Conservation (phyloP, 78 protist species). For the Dictyostelium purpureum region DNA sequence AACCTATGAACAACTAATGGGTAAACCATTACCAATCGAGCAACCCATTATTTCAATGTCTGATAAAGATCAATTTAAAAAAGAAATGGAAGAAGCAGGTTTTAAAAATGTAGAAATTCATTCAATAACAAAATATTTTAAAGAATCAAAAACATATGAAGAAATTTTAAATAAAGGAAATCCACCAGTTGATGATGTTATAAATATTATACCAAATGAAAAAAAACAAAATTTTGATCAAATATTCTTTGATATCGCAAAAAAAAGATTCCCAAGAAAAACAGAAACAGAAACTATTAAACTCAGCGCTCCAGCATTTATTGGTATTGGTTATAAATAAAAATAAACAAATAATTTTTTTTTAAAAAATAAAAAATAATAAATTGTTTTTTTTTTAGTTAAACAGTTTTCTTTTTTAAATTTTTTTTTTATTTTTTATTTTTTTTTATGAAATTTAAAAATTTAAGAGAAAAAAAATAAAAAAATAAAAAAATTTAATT, state of each 20-base stretch:
- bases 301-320: background rate
- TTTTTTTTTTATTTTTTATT: background rate
- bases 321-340: conserved; percentile 9
- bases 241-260: background rate
- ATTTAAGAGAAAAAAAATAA: no score
- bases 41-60: background rate
- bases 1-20: background rate
- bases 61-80: background rate
- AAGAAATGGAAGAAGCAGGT: conserved; percentile 5
- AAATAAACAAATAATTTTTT: background rate
- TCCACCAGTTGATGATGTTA: background rate
- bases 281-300: background rate
- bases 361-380: background rate
- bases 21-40: background rate
- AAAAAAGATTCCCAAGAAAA: background rate
- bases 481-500: no score
- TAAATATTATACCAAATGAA: background rate
- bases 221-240: background rate
- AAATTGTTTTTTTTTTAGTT: background rate
- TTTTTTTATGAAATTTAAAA: background rate
- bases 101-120: background rate
- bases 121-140: background rate
- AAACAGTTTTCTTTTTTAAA: no score
- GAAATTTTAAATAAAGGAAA: background rate
- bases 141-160: background rate